Conservation (phyloP, 257 asterid species). For the Solanum gracilifrons region DNA sequence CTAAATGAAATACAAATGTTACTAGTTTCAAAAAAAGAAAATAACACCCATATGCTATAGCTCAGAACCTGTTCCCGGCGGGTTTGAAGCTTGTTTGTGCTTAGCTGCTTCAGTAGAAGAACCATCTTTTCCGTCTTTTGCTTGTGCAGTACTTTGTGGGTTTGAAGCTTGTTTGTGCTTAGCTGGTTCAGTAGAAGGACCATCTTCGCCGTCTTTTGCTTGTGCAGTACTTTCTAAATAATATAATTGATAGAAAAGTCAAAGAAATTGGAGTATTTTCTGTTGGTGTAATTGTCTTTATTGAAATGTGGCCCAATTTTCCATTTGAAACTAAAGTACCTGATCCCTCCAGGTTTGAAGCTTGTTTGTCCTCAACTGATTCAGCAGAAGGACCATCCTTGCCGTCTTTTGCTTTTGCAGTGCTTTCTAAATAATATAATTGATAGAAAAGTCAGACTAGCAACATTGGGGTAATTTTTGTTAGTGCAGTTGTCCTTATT, state of each 20-base stretch:
- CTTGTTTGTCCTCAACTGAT: conserved; percentile 25
- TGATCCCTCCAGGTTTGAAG: conserved; percentile 26
- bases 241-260: not conserved
- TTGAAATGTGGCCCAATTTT: not conserved
- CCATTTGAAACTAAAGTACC: conserved; percentile 12
- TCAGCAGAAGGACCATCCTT: conserved; percentile 12
- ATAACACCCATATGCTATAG: conserved; percentile 2
- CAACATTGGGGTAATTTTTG: not conserved
- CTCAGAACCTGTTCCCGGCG: conserved; percentile 36
- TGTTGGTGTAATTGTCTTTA: not conserved
- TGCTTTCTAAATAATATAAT: conserved; percentile 19
- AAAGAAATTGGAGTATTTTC: not conserved
- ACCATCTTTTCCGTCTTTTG: conserved; percentile 18
- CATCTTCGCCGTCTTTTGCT: conserved; percentile 18
- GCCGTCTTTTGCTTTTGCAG: conserved; percentile 19
- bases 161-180: conserved; percentile 23
- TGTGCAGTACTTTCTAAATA: conserved; percentile 29
- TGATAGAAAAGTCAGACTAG: not conserved
- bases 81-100: conserved; percentile 24
- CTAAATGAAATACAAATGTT: no score
- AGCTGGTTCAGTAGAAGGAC: conserved; percentile 11
- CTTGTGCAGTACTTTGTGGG: conserved; percentile 16
- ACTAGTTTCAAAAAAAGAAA: no score
- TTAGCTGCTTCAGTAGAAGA: conserved; percentile 14
- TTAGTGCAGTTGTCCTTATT: not conserved